Evolutionary conservation across 1,284 basidiomycete species (phyloP).

Genomic region (Malassezia arunalokei): DNA sequence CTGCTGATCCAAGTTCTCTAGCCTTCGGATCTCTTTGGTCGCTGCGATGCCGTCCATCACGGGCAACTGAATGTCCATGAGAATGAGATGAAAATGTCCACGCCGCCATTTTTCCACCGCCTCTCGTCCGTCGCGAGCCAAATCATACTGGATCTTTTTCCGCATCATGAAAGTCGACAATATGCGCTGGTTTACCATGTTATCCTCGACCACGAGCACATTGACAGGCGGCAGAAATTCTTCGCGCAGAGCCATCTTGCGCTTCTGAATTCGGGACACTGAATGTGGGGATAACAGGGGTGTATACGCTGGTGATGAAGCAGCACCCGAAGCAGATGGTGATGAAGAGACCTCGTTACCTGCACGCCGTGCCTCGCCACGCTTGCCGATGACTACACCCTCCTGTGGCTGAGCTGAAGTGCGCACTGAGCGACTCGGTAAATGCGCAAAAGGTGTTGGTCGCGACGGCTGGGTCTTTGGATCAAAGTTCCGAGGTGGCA

Average conservation of each 20-base stretch:
- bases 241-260: slow-evolving; percentile 32
- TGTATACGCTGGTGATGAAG: not conserved
- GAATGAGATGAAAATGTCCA: slow-evolving; percentile 85
- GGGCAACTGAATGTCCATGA: slow-evolving; percentile 99
- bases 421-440: slow-evolving; percentile 10
- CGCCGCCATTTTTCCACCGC: slow-evolving; percentile 91
- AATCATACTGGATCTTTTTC: slow-evolving; percentile 88
- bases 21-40: slow-evolving; percentile 81
- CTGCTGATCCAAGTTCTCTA: slow-evolving; percentile 54
- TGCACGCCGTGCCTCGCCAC: not conserved
- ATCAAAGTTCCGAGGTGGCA: slow-evolving; percentile 1
- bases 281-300: not conserved
- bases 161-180: slow-evolving; percentile 87
- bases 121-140: slow-evolving; percentile 87
- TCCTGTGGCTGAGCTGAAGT: slow-evolving; percentile 34
- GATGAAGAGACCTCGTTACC: not conserved
- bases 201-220: slow-evolving; percentile 55
- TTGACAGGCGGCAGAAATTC: slow-evolving; percentile 42
- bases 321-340: too few relatives aligned
- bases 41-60: slow-evolving; percentile 97
- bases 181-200: slow-evolving; percentile 96
- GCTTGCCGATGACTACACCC: slow-evolving; percentile 39
- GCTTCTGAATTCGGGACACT: slow-evolving; percentile 13
- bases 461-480: slow-evolving; percentile 2
- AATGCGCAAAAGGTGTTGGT: slow-evolving; percentile 15